Evolutionary conservation across 129 eudicot species (phyloP).

Genomic region (Sambucus nigra): DNA sequence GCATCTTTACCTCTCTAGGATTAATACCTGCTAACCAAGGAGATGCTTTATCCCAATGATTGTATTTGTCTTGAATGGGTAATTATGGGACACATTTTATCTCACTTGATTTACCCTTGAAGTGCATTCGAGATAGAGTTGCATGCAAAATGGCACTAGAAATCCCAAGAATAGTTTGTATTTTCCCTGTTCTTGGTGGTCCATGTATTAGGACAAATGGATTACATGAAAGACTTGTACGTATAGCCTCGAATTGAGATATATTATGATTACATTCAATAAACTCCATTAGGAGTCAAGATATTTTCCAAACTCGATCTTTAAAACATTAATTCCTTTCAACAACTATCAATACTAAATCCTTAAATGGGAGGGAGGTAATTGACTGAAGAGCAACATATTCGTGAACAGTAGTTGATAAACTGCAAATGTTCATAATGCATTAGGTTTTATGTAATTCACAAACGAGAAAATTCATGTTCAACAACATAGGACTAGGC

Average conservation of each 20-base stretch:
- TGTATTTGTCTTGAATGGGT: conserved; percentile 47
- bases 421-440: conserved; percentile 72
- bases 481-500: too few species aligned
- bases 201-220: conserved; percentile 86
- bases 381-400: conserved; percentile 83
- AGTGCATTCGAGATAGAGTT: conserved; percentile 72
- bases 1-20: conserved; percentile 85
- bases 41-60: conserved; percentile 79
- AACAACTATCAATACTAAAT: conserved; percentile 59
- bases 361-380: conserved; percentile 70
- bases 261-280: conserved; percentile 66
- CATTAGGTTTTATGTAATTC: too few species aligned
- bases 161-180: conserved; percentile 95
- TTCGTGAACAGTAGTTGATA: conserved; percentile 92
- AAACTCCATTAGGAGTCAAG: conserved; percentile 55
- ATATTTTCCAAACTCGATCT: conserved; percentile 79
- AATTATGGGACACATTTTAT: conserved; percentile 70
- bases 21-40: conserved; percentile 79
- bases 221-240: conserved; percentile 85
- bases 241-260: conserved; percentile 73
- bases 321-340: conserved; percentile 39
- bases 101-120: conserved; percentile 40
- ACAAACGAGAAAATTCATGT: too few species aligned
- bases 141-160: conserved; percentile 94
- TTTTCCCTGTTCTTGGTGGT: conserved; percentile 98